phyloP scores from a whole-genome alignment of 768 basidiomycete species.

The Serendipita sp. region DNA sequence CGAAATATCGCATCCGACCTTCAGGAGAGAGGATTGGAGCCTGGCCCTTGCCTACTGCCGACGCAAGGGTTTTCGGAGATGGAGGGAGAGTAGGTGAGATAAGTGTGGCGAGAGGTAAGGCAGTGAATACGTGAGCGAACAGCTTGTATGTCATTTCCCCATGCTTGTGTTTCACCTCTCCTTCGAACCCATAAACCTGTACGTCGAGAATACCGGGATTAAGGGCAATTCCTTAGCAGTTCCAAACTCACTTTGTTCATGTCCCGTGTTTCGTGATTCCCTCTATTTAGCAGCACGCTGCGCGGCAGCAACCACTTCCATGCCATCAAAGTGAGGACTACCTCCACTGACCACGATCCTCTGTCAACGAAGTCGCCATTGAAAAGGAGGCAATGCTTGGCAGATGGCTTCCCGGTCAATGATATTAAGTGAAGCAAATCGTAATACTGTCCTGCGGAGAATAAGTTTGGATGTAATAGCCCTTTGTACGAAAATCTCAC shows the following conservation, averaged over 20 bases:
- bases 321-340: constrained; percentile 82
- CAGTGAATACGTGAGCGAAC: constrained; percentile 87
- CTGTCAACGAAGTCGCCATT: constrained; percentile 95
- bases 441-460: constrained; percentile 69
- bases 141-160: constrained; percentile 93
- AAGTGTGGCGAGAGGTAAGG: constrained; percentile 81
- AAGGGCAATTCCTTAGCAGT: neutral
- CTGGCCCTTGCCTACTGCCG: constrained; percentile 15
- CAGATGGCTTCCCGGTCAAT: constrained; percentile 69
- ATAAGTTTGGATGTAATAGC: neutral
- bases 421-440: constrained; percentile 79
- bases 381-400: constrained; percentile 77
- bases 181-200: constrained; percentile 78
- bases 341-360: constrained; percentile 90
- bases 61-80: constrained; percentile 21
- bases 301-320: constrained; percentile 95
- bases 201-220: neutral
- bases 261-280: constrained; percentile 92
- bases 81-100: constrained; percentile 54
- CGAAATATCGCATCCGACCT: constrained; percentile 76
- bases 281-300: constrained; percentile 83
- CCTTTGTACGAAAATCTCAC: constrained; percentile 25
- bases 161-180: constrained; percentile 92
- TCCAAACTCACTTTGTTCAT: constrained; percentile 56
- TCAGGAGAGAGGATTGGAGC: constrained; percentile 63